Evolutionary conservation across 768 basidiomycete genomes (phyloP).

Genomic region (Phanerochaete sordida): DNA sequence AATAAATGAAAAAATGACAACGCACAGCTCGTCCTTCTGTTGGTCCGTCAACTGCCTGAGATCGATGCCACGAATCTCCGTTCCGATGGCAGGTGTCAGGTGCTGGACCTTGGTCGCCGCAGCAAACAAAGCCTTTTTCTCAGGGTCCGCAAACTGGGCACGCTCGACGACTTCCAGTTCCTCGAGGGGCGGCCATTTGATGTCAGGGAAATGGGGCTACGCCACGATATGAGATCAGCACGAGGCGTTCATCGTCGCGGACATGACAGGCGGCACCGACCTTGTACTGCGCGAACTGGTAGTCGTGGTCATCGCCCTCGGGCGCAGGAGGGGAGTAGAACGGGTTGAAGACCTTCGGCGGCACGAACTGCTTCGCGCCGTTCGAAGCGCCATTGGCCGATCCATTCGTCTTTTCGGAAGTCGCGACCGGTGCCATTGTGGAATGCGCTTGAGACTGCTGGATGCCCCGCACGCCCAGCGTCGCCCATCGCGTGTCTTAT

Average conservation of each 20-base stretch:
- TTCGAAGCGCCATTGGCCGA: conserved; percentile 15
- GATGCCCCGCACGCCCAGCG: not conserved
- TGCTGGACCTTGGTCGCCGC: conserved; percentile 67
- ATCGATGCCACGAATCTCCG: conserved; percentile 72
- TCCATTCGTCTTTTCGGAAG: conserved; percentile 28
- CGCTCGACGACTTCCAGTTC: conserved; percentile 62
- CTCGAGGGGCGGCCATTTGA: conserved; percentile 62
- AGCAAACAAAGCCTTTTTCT: conserved; percentile 59
- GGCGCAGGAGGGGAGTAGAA: conserved; percentile 63
- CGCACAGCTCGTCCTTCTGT: conserved; percentile 81
- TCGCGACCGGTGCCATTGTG: conserved; percentile 52
- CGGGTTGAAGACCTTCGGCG: conserved; percentile 44
- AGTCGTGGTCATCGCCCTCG: conserved; percentile 41
- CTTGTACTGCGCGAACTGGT: conserved; percentile 58
- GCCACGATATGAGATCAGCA: not conserved
- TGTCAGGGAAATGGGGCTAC: conserved; percentile 61
- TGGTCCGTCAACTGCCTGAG: conserved; percentile 58
- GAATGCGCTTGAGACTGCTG: too few relatives aligned
- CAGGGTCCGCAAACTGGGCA: conserved; percentile 62
- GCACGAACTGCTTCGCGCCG: conserved; percentile 22
- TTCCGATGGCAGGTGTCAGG: conserved; percentile 70
- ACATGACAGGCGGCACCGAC: conserved; percentile 28
- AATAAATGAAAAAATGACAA: not conserved
- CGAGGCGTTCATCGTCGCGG: not conserved
- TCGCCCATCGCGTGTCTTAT: not conserved